Percentiles rank a stretch among this genome's conserved stretches.
These are phyloP conservation scores for Suillus brevipes DNA, from an alignment of 768 basidiomycete genomes.

Conservation along the genomic window DNA sequence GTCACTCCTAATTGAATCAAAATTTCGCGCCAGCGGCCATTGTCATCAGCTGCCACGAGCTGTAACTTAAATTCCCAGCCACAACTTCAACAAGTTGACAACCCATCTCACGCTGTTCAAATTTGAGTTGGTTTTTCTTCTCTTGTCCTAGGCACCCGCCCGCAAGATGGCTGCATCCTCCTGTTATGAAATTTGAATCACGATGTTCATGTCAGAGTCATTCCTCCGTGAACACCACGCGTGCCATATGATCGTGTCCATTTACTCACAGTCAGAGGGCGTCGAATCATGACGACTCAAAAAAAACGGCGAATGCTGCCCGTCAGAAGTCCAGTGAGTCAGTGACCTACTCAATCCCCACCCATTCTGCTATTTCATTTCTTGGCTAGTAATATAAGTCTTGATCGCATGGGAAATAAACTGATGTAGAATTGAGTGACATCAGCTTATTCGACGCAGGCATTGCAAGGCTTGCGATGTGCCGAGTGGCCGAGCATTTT, in stretches of 20 bases:
- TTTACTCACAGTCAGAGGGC: background rate
- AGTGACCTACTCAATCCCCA: too few relatives aligned
- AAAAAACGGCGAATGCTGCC: background rate
- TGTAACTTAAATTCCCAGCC: background rate
- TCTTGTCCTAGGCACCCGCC: background rate
- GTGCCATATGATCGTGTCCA: background rate
- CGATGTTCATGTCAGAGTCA: background rate
- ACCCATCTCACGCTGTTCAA: background rate
- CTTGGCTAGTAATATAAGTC: too few relatives aligned
- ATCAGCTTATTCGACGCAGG: too few relatives aligned
- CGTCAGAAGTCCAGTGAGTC: background rate
- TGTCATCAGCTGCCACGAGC: too few relatives aligned
- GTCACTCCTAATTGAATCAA: too few relatives aligned
- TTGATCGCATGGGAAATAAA: too few relatives aligned
- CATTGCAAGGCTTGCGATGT: too few relatives aligned
- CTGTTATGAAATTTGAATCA: background rate
- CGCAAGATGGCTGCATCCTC: background rate
- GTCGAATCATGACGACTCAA: background rate
- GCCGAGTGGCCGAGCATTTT: too few relatives aligned
- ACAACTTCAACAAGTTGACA: background rate
- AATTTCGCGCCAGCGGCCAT: too few relatives aligned
- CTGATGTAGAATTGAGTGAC: too few relatives aligned
- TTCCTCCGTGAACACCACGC: background rate
- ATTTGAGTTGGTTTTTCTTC: background rate
- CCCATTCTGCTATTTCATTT: too few relatives aligned